Percentiles rank a stretch among this genome's conserved stretches.
Conservation (phyloP, 371 early-diverging fungal genomes). For the Circinella umbellata region DNA sequence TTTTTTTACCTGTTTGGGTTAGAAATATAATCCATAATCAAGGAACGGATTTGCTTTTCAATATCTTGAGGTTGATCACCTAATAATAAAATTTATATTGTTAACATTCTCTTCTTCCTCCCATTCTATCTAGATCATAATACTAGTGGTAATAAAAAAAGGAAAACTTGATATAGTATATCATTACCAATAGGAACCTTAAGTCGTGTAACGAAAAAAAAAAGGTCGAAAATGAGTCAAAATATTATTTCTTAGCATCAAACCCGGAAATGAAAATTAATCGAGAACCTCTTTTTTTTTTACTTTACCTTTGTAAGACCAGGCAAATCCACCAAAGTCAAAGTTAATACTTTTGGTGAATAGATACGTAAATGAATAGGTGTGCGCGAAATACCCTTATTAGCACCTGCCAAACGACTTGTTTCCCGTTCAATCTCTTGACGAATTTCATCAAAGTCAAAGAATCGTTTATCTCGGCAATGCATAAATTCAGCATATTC, state of each 20-base stretch:
- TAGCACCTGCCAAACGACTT: slow-evolving; percentile 80
- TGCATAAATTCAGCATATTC: slow-evolving; percentile 84
- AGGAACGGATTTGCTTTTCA: slow-evolving; percentile 81
- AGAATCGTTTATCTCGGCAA: slow-evolving; percentile 75
- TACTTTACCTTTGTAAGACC: slow-evolving; percentile 84
- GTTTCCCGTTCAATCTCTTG: slow-evolving; percentile 93
- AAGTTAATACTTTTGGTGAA: slow-evolving; percentile 84
- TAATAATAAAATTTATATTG: slow-evolving; percentile 24
- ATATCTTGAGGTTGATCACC: slow-evolving; percentile 92
- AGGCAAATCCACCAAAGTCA: slow-evolving; percentile 95
- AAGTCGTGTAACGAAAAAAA: background rate
- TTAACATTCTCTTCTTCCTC: background rate
- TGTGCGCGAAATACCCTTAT: slow-evolving; percentile 85
- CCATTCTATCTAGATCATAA: too few species aligned
- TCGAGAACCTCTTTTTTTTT: background rate
- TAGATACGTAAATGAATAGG: slow-evolving; percentile 92
- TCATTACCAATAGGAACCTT: slow-evolving; percentile 26
- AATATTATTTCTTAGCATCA: background rate
- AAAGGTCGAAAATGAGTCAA: background rate
- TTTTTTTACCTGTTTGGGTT: slow-evolving; percentile 77
- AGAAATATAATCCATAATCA: slow-evolving; percentile 85
- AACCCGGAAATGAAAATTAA: background rate
- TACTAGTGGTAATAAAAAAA: too few species aligned
- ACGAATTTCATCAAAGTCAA: slow-evolving; percentile 83
- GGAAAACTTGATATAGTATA: too few species aligned